Conservation (phyloP, 345 rosid genomes). For the Gossypium raimondii region DNA sequence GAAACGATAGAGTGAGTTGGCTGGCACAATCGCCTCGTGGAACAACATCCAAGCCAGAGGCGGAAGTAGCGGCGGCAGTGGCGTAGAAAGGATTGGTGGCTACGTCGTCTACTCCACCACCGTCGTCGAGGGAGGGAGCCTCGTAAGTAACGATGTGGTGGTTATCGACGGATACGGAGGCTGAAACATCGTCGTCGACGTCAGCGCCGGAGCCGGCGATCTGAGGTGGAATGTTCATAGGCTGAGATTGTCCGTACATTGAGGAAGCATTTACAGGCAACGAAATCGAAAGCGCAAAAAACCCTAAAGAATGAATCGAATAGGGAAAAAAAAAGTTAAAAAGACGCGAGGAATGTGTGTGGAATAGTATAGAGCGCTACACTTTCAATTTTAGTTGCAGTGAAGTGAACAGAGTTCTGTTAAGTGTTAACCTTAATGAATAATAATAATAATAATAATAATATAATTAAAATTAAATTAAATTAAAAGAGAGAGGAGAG, state of each 20-base stretch:
- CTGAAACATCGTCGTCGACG: conserved; percentile 37
- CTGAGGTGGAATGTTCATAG: conserved; percentile 47
- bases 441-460: no score
- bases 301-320: background rate
- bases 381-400: no score
- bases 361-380: no score
- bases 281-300: background rate
- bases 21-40: conserved; percentile 35
- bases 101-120: conserved; percentile 45
- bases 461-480: no score
- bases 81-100: conserved; percentile 50
- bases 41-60: conserved; percentile 31
- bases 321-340: no score
- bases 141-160: conserved; percentile 36
- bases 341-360: no score
- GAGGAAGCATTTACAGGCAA: conserved; percentile 32
- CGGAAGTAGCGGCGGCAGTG: conserved; percentile 25
- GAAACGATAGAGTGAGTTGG: conserved; percentile 81
- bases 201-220: conserved; percentile 35
- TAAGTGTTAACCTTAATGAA: no score
- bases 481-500: background rate
- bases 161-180: conserved; percentile 35
- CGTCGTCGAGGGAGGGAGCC: conserved; percentile 43
- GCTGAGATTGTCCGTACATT: conserved; percentile 63
- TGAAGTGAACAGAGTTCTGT: no score